phyloP scores from a whole-genome alignment of 345 rosid genomes.

The Moricandia arvensis region DNA sequence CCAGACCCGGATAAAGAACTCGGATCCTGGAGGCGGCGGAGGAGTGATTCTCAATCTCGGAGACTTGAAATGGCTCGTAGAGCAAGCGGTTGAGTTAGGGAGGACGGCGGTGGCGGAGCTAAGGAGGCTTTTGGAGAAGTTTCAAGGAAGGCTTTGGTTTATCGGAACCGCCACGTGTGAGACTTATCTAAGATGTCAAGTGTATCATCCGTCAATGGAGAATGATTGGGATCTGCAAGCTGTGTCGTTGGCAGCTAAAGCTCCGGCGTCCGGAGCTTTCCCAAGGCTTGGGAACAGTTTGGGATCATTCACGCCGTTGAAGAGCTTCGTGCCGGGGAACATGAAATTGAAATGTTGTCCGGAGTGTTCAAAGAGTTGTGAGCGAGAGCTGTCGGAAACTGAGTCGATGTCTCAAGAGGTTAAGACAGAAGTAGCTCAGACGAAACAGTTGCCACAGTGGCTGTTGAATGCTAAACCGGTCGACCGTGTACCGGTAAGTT shows the following conservation, averaged over 20 bases:
- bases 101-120: conserved; percentile 60
- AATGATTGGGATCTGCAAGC: conserved; percentile 95
- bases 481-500: conserved; percentile 49
- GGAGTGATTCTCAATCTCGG: conserved; percentile 77
- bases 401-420: conserved; percentile 51
- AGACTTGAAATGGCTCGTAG: conserved; percentile 80
- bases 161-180: conserved; percentile 95
- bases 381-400: conserved; percentile 59
- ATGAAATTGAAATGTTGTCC: conserved; percentile 62
- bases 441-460: conserved; percentile 79
- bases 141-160: conserved; percentile 64
- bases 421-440: conserved; percentile 50
- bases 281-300: conserved; percentile 59
- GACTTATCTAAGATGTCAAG: conserved; percentile 88
- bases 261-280: conserved; percentile 58
- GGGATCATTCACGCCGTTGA: conserved; percentile 59
- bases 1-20: conserved; percentile 47
- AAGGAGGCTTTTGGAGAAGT: conserved; percentile 56
- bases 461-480: conserved; percentile 64
- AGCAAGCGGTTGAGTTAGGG: conserved; percentile 54
- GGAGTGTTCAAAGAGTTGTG: conserved; percentile 60
- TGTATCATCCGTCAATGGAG: conserved; percentile 91
- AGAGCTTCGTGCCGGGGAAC: conserved; percentile 49
- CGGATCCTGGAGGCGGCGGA: conserved; percentile 35
- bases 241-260: conserved; percentile 71